Evolutionary conservation across 257 asterid genomes (phyloP), one percentile per base, ranked within the genome.

Genomic region (Misopates orontium): DNA sequence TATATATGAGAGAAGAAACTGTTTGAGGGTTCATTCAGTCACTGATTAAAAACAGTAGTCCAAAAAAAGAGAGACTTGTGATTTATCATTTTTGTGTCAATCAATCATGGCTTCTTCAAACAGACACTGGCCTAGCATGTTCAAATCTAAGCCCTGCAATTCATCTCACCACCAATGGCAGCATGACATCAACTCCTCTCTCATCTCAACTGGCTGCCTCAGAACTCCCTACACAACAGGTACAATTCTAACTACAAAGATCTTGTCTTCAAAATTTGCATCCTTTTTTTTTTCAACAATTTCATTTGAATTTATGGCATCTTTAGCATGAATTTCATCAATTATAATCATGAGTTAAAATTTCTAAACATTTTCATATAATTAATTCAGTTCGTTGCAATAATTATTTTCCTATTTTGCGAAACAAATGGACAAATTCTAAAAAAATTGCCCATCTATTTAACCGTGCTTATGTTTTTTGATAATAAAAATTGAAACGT

Each of bases 81-180:
- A 23, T 8, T 15, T 19, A 1, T 24, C 44, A 45, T 28, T 2
- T 3, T 28, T 2, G 36, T 28, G 36, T 42, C 36, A 39, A 19
- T 15, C 31, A 19, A 20, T 60, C 62, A 83, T 83, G 89, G 77
- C 77, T 64, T 84, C 80, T 52, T 84, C 86, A 12, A 84, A 81
- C 68, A 78, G 67, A 75, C 84, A 84, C 83, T 84, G 89, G 89
- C 89, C 89, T 13, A 84, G 89, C 73, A 71, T 84, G 83, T 83
- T 79, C 83, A 82, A 82, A 50, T 82, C 88, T 66, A 82, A 82
- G 71, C 83, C 99, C 73, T 79, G 79, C 71, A 72, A 72, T 70
- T 11, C 80, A 48, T 36, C 75, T 64, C 85, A 74, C 42, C 87
- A 75, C 75, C 91, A 85, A 73, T 79, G 95, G 91, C 97, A 83